Percentiles rank a stretch among this genome's conserved stretches.
These are phyloP conservation scores for Phytophthora sp. DNA, from an alignment of 352 stramenopile genomes.

Conservation along the genomic window DNA sequence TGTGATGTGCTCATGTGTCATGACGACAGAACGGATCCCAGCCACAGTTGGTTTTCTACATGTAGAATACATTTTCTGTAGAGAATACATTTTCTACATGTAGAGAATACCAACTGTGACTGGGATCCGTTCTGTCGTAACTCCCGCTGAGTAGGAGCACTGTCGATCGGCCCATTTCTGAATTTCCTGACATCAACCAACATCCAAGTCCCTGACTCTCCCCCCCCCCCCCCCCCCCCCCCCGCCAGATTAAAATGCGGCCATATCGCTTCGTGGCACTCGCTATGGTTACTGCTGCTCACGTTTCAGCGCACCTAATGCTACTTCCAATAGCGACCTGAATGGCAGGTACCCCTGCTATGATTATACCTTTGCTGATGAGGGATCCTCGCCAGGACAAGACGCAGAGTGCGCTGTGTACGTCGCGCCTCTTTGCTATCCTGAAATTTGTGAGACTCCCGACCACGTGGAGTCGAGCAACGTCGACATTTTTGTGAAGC, in stretches of 20 bases:
- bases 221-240: too few relatives aligned
- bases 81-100: too few relatives aligned
- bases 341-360: constrained; percentile 43
- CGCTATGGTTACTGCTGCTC: background rate
- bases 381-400: constrained; percentile 4
- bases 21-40: background rate
- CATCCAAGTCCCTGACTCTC: too few relatives aligned
- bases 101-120: too few relatives aligned
- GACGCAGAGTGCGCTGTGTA: constrained; percentile 44
- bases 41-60: background rate
- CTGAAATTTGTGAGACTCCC: constrained; percentile 32
- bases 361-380: constrained; percentile 16
- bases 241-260: background rate
- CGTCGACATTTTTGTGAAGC: constrained; percentile 24
- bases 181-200: background rate
- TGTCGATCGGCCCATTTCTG: background rate
- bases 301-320: constrained; percentile 3
- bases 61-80: background rate
- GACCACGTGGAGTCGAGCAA: constrained; percentile 9
- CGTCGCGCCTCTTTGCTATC: constrained; percentile 44
- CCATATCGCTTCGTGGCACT: background rate
- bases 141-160: too few relatives aligned
- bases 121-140: too few relatives aligned
- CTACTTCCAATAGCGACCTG: background rate
- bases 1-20: constrained; percentile 2